Evolutionary conservation across 2,329 filamentous ascomycete genomes (phyloP), one percentile per base, ranked within the genome.

Genomic region (Stagonosporopsis cucurbitacearum): DNA sequence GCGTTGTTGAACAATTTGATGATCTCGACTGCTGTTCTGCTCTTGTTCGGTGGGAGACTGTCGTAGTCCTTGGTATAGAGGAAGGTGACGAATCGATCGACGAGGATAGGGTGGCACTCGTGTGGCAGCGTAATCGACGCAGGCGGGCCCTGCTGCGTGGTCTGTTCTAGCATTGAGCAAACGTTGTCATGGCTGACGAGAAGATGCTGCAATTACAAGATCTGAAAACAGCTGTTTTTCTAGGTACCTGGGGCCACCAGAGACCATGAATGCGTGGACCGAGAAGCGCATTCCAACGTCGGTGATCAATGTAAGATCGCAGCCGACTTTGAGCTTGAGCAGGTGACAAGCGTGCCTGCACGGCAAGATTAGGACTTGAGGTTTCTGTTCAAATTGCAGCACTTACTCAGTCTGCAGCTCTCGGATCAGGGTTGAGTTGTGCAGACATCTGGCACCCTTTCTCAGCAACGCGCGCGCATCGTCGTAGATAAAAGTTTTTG

Each of bases 21-120:
- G 30, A n/a, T 32, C 30, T 32, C 30, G 13, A 32, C 13, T n/a
- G 30, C n/a, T 32, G 30, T 32, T 32, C 30, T 36, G 32, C 30
- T 20, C 7, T 13, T 19, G 6, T 36, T 17, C 13, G 43, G 23
- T 7, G 23, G 35, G 5, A 47, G 22, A n/a, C 37, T 35, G n/a
- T 39, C 20, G 42, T 64, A 64, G 25, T 58, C 46, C 2, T 49
- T 54, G 6, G 50, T 62, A 42, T 64, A 64, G 17, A 64, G 46
- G 46, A 64, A 62, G 12, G 17, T 49, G 45, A 64, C 57, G 23
- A 62, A 19, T 4, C 53, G 50, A 45, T 60, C 55, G 3, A 60
- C 32, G 6, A 62, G 40, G 15, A 60, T 48, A 6, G 58, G 54
- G 25, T 59, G 50, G 22, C 54, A 57, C 25, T 55, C 3, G 1